Conservation (phyloP, 1,139 yeast species). For the Entelexis paramagnoliae region DNA sequence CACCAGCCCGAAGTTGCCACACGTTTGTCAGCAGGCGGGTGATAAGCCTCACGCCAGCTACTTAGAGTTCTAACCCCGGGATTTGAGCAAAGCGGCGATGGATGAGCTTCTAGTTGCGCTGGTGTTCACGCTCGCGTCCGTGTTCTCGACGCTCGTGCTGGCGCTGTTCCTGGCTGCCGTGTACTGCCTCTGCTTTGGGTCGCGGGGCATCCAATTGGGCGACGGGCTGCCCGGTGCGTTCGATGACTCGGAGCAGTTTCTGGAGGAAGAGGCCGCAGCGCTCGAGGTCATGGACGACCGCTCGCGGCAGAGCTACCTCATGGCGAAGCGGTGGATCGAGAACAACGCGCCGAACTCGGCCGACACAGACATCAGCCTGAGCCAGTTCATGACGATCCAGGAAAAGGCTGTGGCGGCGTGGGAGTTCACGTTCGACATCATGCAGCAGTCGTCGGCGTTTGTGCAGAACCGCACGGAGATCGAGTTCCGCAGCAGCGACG, state of each 20-base stretch:
- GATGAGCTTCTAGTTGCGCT: slow-evolving; percentile 22
- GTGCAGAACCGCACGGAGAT: slow-evolving; percentile 69
- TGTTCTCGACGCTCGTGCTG: slow-evolving; percentile 31
- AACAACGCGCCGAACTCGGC: slow-evolving; percentile 38
- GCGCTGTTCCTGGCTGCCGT: slow-evolving; percentile 30
- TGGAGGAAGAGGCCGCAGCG: slow-evolving; percentile 61
- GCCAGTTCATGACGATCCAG: slow-evolving; percentile 52
- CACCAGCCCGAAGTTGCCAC: not conserved
- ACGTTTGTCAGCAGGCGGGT: slow-evolving; percentile 1
- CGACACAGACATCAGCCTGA: slow-evolving; percentile 35
- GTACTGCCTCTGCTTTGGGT: slow-evolving; percentile 31
- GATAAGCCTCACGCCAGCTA: not conserved
- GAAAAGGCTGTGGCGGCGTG: slow-evolving; percentile 91
- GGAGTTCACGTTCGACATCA: slow-evolving; percentile 68
- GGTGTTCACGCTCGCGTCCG: slow-evolving; percentile 32
- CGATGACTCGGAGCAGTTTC: slow-evolving; percentile 55
- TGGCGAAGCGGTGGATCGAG: slow-evolving; percentile 44
- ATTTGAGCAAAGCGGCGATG: slow-evolving; percentile 5
- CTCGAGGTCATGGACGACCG: slow-evolving; percentile 52
- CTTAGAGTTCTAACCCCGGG: not conserved
- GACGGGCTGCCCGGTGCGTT: slow-evolving; percentile 44
- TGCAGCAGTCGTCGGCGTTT: slow-evolving; percentile 43
- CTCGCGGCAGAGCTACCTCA: slow-evolving; percentile 39
- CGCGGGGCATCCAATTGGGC: slow-evolving; percentile 33
- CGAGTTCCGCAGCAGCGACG: slow-evolving; percentile 47